Percentiles rank a stretch among this genome's conserved stretches.
phyloP scores from a whole-genome alignment of 2,329 filamentous ascomycete genomes.

The Orbilia oligospora region DNA sequence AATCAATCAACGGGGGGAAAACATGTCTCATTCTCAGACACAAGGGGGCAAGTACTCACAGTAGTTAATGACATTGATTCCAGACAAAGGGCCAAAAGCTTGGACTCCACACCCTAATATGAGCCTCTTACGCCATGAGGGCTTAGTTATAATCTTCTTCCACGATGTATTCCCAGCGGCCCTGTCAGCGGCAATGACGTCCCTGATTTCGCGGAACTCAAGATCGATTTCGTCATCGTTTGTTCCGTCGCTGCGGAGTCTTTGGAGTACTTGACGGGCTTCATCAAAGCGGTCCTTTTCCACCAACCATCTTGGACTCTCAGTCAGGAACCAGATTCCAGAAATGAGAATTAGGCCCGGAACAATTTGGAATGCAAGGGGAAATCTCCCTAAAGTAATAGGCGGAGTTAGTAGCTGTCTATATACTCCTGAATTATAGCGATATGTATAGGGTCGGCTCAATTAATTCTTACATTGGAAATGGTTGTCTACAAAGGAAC shows the following conservation, averaged over 20 bases:
- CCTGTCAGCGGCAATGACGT: constrained; percentile 75
- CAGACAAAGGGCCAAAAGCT: constrained; percentile 77
- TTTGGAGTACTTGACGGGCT: constrained; percentile 70
- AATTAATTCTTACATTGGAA: constrained; percentile 66
- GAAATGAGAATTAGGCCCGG: constrained; percentile 68
- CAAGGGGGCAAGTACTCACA: constrained; percentile 75
- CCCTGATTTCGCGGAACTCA: constrained; percentile 75
- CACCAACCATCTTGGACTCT: constrained; percentile 66
- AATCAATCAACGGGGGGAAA: constrained; percentile 69
- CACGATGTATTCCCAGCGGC: constrained; percentile 72
- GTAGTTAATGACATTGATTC: constrained; percentile 75
- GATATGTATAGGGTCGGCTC: no score
- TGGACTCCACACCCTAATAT: constrained; percentile 76
- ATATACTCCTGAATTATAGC: no score
- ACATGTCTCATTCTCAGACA: no score
- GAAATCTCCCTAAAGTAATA: constrained; percentile 66
- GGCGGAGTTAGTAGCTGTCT: neutral
- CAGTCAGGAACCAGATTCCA: constrained; percentile 67
- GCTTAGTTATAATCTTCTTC: constrained; percentile 73
- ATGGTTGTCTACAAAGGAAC: constrained; percentile 66
- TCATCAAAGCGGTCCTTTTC: constrained; percentile 70
- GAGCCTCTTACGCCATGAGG: constrained; percentile 75
- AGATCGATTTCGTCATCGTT: constrained; percentile 74
- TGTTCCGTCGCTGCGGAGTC: constrained; percentile 70
- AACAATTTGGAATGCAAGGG: constrained; percentile 69